Percentiles rank a stretch among this genome's conserved stretches.
Conservation (phyloP, 148 eudicot species). For the Cornus controversa region DNA sequence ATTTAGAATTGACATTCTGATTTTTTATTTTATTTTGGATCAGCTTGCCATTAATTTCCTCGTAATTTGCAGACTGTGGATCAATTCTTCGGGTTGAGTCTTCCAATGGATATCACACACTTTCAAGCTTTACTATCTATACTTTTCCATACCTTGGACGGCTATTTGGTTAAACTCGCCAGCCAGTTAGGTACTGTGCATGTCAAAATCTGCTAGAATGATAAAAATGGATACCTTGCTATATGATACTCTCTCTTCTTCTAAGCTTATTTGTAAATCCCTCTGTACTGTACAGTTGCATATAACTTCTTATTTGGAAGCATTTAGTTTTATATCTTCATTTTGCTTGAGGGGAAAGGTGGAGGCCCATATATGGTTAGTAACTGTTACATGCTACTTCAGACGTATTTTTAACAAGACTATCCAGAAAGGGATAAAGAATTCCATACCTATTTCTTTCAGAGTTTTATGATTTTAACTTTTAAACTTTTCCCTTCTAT, state of each 20-base stretch:
- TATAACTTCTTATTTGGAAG: background rate
- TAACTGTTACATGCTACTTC: background rate
- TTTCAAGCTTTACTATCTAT: conserved; percentile 89
- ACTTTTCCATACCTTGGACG: conserved; percentile 76
- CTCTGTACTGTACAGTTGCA: background rate
- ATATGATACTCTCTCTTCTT: background rate
- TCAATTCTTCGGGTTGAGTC: conserved; percentile 77
- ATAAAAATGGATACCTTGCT: background rate
- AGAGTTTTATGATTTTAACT: background rate
- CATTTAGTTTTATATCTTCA: background rate
- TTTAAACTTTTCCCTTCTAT: background rate
- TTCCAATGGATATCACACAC: conserved; percentile 84
- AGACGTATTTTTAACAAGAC: background rate
- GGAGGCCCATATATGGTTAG: background rate
- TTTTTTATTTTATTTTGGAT: conserved; percentile 1
- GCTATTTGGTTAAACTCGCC: conserved; percentile 58
- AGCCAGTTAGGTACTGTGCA: conserved; percentile 63
- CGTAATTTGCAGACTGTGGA: conserved; percentile 71
- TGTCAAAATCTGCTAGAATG: conserved; percentile 2
- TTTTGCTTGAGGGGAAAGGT: background rate
- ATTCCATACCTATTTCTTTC: background rate
- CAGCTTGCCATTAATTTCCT: conserved; percentile 8
- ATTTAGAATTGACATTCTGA: too few species aligned
- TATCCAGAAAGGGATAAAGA: background rate
- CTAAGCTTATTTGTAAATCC: background rate